Evolutionary conservation across 1,284 basidiomycete genomes (phyloP).

Genomic region (Lentinula novae-zelandiae): DNA sequence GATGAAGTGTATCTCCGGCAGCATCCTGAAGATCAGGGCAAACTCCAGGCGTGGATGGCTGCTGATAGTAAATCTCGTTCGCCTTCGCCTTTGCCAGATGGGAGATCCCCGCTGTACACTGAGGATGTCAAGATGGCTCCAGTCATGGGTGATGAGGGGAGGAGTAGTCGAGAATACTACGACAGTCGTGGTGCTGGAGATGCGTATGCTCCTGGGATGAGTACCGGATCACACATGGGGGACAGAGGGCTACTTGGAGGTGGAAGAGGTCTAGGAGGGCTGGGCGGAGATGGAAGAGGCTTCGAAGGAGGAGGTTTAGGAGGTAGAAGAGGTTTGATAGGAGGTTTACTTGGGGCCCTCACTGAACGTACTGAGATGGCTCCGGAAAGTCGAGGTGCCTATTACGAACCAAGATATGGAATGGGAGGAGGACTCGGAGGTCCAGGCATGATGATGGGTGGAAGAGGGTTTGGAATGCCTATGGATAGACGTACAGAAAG

Average conservation of each 20-base stretch:
- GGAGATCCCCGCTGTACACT: neutral
- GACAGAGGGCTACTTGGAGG: neutral
- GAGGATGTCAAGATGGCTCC: neutral
- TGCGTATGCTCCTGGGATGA: neutral
- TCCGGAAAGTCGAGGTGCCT: neutral
- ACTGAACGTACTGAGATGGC: neutral
- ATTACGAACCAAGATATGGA: neutral
- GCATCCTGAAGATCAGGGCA: slow-evolving; percentile 47
- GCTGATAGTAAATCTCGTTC: neutral
- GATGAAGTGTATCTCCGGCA: slow-evolving; percentile 57
- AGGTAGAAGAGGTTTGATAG: neutral
- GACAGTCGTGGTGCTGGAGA: neutral
- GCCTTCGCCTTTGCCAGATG: neutral
- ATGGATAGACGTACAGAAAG: neutral
- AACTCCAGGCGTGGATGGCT: neutral
- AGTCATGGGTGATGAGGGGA: neutral
- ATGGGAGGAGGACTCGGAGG: neutral
- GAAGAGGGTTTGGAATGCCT: neutral
- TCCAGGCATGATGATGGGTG: neutral
- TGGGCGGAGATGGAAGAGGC: neutral
- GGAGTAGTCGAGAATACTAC: neutral
- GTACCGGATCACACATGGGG: neutral
- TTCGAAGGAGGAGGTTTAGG: neutral
- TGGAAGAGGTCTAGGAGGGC: neutral
- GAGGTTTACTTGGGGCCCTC: neutral